These are phyloP conservation scores for Oidiodendron maius DNA, from an alignment of 495 filamentous ascomycete species.

Conservation along the genomic window DNA sequence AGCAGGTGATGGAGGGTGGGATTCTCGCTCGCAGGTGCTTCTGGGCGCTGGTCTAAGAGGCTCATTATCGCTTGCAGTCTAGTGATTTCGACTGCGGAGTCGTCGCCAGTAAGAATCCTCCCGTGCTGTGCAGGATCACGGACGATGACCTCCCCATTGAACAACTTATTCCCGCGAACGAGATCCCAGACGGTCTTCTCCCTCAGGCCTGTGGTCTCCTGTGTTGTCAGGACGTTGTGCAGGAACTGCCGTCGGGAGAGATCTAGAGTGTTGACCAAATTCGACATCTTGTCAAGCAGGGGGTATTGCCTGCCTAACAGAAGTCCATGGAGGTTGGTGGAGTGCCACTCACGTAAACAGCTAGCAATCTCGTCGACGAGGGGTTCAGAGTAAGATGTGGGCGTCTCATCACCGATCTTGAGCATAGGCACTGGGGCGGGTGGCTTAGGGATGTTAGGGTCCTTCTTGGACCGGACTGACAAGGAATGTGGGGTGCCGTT, in stretches of 20 bases:
- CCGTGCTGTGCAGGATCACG: slow-evolving; percentile 79
- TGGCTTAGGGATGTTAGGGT: slow-evolving; percentile 65
- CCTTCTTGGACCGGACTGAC: slow-evolving; percentile 35
- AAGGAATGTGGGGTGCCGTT: slow-evolving; percentile 20
- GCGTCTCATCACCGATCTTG: slow-evolving; percentile 94
- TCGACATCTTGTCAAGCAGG: slow-evolving; percentile 73
- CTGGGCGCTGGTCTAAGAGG: slow-evolving; percentile 74
- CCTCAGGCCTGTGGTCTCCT: slow-evolving; percentile 69
- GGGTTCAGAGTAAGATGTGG: slow-evolving; percentile 80
- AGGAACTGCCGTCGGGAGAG: slow-evolving; percentile 80
- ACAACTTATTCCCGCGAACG: slow-evolving; percentile 86
- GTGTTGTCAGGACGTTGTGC: slow-evolving; percentile 82
- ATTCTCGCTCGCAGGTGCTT: slow-evolving; percentile 51
- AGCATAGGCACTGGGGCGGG: slow-evolving; percentile 94
- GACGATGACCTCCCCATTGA: slow-evolving; percentile 88
- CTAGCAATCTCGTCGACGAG: slow-evolving; percentile 96
- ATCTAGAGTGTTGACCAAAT: slow-evolving; percentile 73
- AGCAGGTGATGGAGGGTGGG: slow-evolving; percentile 78
- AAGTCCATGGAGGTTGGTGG: slow-evolving; percentile 92
- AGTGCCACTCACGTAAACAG: slow-evolving; percentile 96
- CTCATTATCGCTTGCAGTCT: slow-evolving; percentile 94
- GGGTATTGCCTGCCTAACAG: slow-evolving; percentile 75
- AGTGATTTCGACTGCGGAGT: slow-evolving; percentile 88
- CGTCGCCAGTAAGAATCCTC: slow-evolving; percentile 80
- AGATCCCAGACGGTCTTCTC: slow-evolving; percentile 93